These are phyloP conservation scores for Aspergillus carbonarius DNA, from an alignment of 2,329 filamentous ascomycete genomes.

Conservation along the genomic window DNA sequence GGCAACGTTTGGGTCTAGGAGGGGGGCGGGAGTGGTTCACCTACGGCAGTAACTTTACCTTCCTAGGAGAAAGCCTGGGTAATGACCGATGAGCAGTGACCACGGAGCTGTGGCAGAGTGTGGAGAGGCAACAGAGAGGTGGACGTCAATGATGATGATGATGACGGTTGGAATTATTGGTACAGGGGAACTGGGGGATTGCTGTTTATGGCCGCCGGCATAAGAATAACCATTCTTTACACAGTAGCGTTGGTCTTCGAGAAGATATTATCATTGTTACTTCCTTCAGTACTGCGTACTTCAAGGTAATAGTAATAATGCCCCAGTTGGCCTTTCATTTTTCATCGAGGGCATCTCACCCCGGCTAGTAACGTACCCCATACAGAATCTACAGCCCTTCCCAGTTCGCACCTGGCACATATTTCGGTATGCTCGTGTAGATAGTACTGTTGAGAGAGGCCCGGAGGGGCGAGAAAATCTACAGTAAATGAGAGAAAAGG, in stretches of 20 bases:
- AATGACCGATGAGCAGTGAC: slow-evolving; percentile 5
- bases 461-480: background rate
- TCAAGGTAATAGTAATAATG: slow-evolving; percentile 7
- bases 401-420: background rate
- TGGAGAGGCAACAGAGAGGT: slow-evolving; percentile 22
- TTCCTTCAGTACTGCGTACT: background rate
- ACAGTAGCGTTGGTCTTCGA: slow-evolving; percentile 12
- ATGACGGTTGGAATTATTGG: slow-evolving; percentile 19
- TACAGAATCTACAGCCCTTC: background rate
- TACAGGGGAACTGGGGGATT: slow-evolving; percentile 19
- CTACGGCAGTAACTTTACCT: slow-evolving; percentile 6
- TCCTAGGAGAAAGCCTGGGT: slow-evolving; percentile 9
- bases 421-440: background rate
- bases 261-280: background rate
- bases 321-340: background rate
- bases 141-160: slow-evolving; percentile 1
- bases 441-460: background rate
- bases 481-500: background rate
- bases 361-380: background rate
- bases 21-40: slow-evolving; percentile 9
- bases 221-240: slow-evolving; percentile 13
- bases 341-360: too few relatives aligned
- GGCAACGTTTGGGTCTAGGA: slow-evolving; percentile 6
- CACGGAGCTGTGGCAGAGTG: slow-evolving; percentile 25
- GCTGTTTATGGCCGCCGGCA: slow-evolving; percentile 28